Conservation (phyloP, 352 stramenopile genomes). For the Globisporangium paddicum region DNA sequence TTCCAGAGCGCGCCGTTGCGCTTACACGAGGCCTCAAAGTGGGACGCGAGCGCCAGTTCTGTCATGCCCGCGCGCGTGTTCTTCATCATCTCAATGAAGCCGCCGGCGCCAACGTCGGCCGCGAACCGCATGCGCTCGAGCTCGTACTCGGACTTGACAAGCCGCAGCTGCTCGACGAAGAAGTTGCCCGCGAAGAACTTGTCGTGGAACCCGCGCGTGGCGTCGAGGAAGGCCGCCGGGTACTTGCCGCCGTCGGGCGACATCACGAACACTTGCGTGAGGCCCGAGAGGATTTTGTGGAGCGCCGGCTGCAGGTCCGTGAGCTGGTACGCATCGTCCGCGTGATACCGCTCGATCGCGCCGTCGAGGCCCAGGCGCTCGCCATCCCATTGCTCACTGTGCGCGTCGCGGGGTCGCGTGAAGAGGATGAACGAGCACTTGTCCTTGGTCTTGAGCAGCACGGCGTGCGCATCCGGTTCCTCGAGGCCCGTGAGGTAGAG, state of each 20-base stretch:
- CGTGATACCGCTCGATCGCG: conserved; percentile 50
- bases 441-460: conserved; percentile 64
- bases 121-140: conserved; percentile 73
- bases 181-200: conserved; percentile 75
- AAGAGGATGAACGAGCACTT: conserved; percentile 73
- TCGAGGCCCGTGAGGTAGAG: conserved; percentile 82
- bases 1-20: conserved; percentile 73
- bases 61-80: conserved; percentile 54
- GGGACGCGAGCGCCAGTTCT: conserved; percentile 63
- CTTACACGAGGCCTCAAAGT: conserved; percentile 70
- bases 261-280: conserved; percentile 70
- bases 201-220: conserved; percentile 50
- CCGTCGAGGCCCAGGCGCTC: conserved; percentile 58
- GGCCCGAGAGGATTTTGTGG: conserved; percentile 42
- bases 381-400: conserved; percentile 84
- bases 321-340: conserved; percentile 66
- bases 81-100: conserved; percentile 80
- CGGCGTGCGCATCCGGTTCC: conserved; percentile 68
- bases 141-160: conserved; percentile 71
- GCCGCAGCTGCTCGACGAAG: conserved; percentile 67
- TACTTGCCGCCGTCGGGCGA: conserved; percentile 55
- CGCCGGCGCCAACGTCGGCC: conserved; percentile 52
- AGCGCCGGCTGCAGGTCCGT: conserved; percentile 49
- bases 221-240: conserved; percentile 47
- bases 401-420: conserved; percentile 62